phyloP scores from a whole-genome alignment of 805 yeast genomes.

The Cyberlindnera americana region DNA sequence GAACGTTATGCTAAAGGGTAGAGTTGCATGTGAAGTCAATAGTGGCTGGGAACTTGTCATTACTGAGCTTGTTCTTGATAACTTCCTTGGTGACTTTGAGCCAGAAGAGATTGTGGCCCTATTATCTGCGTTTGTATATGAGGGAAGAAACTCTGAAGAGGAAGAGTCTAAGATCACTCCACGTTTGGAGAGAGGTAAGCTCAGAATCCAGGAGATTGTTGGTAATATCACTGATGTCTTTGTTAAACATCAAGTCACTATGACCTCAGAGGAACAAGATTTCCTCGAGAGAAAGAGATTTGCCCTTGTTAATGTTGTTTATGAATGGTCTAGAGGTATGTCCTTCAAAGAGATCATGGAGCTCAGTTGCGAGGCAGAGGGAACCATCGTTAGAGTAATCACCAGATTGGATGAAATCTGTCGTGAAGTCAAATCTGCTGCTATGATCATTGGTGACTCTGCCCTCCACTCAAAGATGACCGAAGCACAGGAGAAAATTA shows the following conservation, averaged over 20 bases:
- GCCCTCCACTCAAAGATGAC: constrained; percentile 85
- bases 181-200: constrained; percentile 67
- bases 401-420: constrained; percentile 93
- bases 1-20: constrained; percentile 81
- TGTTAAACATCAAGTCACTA: constrained; percentile 61
- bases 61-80: constrained; percentile 87
- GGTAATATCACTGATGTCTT: constrained; percentile 58
- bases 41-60: constrained; percentile 88
- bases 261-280: constrained; percentile 81
- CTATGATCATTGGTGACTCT: constrained; percentile 91
- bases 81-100: constrained; percentile 87
- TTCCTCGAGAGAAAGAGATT: constrained; percentile 82
- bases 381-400: constrained; percentile 94
- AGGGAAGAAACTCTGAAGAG: constrained; percentile 61
- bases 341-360: constrained; percentile 89
- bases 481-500: constrained; percentile 89
- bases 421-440: constrained; percentile 90
- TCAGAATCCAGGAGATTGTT: constrained; percentile 67
- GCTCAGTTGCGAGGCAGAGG: constrained; percentile 87
- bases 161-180: constrained; percentile 70
- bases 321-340: constrained; percentile 97
- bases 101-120: constrained; percentile 97
- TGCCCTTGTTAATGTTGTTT: constrained; percentile 88
- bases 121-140: constrained; percentile 87
- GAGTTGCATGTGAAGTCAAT: constrained; percentile 90